Conservation (phyloP, 2,329 filamentous ascomycete genomes). For the Hortaea werneckii region DNA sequence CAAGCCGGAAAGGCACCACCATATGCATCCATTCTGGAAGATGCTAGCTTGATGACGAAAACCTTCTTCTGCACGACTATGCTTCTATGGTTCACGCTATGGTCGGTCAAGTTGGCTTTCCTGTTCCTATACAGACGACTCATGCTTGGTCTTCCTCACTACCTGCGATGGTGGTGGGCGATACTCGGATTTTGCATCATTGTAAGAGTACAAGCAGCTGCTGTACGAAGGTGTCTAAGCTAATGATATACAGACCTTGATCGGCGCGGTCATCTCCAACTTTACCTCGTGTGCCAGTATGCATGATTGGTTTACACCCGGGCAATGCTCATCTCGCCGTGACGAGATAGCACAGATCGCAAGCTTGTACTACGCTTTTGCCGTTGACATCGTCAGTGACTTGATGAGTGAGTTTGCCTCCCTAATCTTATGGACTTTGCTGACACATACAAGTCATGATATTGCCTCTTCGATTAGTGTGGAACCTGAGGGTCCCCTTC, state of each 20-base stretch:
- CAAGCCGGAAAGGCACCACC: not conserved
- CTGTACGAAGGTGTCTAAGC: not conserved
- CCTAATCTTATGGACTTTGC: not conserved
- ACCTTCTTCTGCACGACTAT: not conserved
- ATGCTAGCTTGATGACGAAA: not conserved
- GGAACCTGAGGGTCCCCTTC: not conserved
- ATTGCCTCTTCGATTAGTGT: not conserved
- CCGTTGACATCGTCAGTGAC: not conserved
- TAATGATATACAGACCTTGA: not conserved
- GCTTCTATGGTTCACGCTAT: not conserved
- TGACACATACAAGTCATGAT: not conserved
- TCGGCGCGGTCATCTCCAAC: not conserved
- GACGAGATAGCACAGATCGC: not conserved
- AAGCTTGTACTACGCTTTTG: not conserved
- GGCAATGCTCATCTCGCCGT: not conserved
- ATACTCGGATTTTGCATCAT: not conserved
- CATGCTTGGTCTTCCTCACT: not conserved
- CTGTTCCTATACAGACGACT: not conserved
- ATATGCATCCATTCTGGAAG: not conserved
- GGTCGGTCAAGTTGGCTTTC: conserved; percentile 1
- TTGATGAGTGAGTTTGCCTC: not conserved
- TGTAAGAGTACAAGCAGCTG: not conserved
- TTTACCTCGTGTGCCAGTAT: not conserved
- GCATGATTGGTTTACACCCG: not conserved
- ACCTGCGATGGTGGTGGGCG: conserved; percentile 1